These are phyloP conservation scores for Penicillium atrosanguineum DNA, from an alignment of 495 filamentous ascomycete genomes.

Conservation along the genomic window DNA sequence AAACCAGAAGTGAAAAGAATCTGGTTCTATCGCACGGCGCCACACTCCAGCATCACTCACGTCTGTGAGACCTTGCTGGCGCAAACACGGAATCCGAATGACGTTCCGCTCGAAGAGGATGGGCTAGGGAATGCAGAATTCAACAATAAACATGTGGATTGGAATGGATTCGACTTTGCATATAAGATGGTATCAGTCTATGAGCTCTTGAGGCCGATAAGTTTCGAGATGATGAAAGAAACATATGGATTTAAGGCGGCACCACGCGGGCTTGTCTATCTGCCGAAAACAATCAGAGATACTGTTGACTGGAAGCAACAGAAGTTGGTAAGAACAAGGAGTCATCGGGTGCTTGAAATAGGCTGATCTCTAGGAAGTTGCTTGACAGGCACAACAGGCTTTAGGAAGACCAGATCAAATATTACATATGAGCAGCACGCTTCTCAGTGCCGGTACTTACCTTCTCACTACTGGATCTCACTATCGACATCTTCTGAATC, in stretches of 20 bases:
- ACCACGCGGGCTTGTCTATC: not conserved
- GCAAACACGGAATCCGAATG: not conserved
- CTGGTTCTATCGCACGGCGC: conserved; percentile 10
- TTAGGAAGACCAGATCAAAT: too few relatives aligned
- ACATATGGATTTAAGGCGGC: not conserved
- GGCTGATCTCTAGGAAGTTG: too few relatives aligned
- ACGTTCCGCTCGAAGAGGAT: not conserved
- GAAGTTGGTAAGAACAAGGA: not conserved
- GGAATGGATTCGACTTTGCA: not conserved
- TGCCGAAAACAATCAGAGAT: conserved; percentile 1
- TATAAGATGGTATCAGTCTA: not conserved
- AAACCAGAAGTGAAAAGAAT: conserved; percentile 1
- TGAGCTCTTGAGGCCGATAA: not conserved
- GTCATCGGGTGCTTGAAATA: too few relatives aligned
- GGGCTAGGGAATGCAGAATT: not conserved
- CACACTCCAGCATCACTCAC: conserved; percentile 8
- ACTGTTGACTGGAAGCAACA: conserved; percentile 1
- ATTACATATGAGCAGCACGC: too few relatives aligned
- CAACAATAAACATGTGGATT: not conserved
- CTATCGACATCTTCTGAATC: too few relatives aligned
- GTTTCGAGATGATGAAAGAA: not conserved
- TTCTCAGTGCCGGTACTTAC: too few relatives aligned
- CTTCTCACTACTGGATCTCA: too few relatives aligned
- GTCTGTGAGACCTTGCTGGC: conserved; percentile 5
- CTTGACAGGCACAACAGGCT: too few relatives aligned